Evolutionary conservation across 192 early-diverging fungal genomes (phyloP), one percentile per base, ranked within the genome.

Genomic region (Mortierella alpina): DNA sequence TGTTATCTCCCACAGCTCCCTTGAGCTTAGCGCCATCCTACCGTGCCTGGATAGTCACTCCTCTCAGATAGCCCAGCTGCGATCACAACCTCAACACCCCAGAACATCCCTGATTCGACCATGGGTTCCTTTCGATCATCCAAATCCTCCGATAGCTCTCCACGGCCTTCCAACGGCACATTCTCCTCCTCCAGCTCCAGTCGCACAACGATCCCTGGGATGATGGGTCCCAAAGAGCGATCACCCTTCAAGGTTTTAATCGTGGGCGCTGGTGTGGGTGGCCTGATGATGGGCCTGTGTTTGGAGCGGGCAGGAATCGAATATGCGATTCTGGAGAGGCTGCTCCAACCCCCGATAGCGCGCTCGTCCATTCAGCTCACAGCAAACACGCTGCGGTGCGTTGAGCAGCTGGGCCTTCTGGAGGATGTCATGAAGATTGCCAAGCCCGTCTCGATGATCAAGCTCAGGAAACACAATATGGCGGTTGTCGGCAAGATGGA

Each of bases 271-370:
- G 75, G 75, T 40, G 63, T 78, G 1, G 75, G 75, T 14, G 75
- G 75, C 7, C 46, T 78, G 41, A 52, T 71, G 60, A 47, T 78
- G 58, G 75, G 47, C 6, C 41, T 71, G 14, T 78, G 75, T 62
- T 59, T 78, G 5, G 68, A 78, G 52, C 62, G 59, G 10, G 75
- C 75, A n/a, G 75, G 75, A 6, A 78, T 78, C 40, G 75, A 78
- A 23, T 78, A 66, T 42, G 63, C 71, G 13, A 18, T 78, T 18
- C 50, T 78, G 9, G 75, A 78, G n/a, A 49, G 69, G 3, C 18
- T 60, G 42, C 42, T 42, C 15, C 66, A 68, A 5, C 66, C 63
- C 46, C 66, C 59, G 7, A 12, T 52, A 14, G 50, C 68, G 5
- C 65, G 65, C 12, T 41, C 63, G 18, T 66, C 63, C 40, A 78